phyloP scores from a whole-genome alignment of 2,329 filamentous ascomycete species.

The Arthrinium phaeospermum region DNA sequence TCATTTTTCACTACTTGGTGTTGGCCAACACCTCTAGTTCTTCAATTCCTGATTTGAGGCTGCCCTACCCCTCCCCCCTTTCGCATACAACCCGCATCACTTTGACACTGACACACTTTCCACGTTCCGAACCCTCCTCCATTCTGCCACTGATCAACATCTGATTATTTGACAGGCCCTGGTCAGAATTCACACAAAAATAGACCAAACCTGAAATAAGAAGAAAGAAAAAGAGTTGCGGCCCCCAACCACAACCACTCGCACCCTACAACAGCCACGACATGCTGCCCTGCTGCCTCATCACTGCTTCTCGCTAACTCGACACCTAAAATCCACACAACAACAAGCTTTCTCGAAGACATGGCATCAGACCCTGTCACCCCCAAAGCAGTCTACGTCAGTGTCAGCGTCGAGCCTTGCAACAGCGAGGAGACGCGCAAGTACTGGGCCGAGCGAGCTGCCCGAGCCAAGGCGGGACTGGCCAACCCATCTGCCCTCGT shows the following conservation, averaged over 20 bases:
- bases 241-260: neutral
- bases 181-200: neutral
- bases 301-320: neutral
- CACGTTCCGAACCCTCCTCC: neutral
- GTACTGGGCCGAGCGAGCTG: slow-evolving; percentile 6
- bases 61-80: neutral
- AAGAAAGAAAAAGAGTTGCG: neutral
- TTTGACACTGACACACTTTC: neutral
- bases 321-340: neutral
- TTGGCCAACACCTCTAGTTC: neutral
- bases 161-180: neutral
- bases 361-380: neutral
- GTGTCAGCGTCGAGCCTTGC: slow-evolving; percentile 11
- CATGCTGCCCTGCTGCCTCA: neutral
- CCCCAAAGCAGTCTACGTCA: slow-evolving; percentile 9
- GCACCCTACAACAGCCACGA: neutral
- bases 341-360: neutral
- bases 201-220: neutral
- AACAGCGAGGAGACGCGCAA: slow-evolving; percentile 9
- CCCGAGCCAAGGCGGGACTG: neutral
- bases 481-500: slow-evolving; percentile 3
- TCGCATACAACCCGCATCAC: neutral
- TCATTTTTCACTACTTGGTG: neutral
- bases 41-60: neutral
- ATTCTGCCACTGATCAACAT: no score